Base-by-base conservation (phyloP, 2,329 filamentous ascomycete species). In the Aspergillus eucalypticola region DNA sequence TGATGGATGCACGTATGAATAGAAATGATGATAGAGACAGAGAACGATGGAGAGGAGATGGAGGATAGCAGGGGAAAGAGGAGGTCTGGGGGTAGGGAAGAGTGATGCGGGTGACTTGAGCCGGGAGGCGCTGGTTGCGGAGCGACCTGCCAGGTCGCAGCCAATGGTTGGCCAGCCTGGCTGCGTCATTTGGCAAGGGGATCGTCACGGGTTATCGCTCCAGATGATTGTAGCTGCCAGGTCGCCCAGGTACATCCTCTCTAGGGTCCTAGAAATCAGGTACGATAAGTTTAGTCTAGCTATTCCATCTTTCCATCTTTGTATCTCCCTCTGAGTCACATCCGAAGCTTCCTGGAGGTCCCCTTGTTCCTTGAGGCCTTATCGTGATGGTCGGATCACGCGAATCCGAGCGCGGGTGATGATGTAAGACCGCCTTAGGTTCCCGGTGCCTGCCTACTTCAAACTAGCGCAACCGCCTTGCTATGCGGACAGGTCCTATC, bases 31-130 rank as follows among this genome's bases (percentile, higher is more conserved):
- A 68, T 64, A 64, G 59, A 60, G 62, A 56, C 54, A 54, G 59
- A 64, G 50, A 59, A 57, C 46, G 63, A 63, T 60, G 56, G 66
- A 68, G 64, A 67, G 60, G 67, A 64, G 66, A 69, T 69, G 71
- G 65, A 64, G 65, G 41, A 61, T 48, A 53, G 46, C 35, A 41
- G 42, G 17, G 38, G 48, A 27, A 49, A 51, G 54, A 58, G 58
- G 50, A 29, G 35, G 42, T 39, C 44, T 35, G 66, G 64, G 66
- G 60, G 67, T 64, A 69, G 64, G 67, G 58, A 58, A 51, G 32
- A 35, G 64, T 66, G 60, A 66, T 65, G 65, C 54, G 58, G 58
- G 56, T 64, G 59, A 66, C 52, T 27, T 25, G 52, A 35, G 46
- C 58, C 46, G 23, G 46, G 46, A 27, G 27, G 23, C 23, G n/a